Evolutionary conservation across 805 yeast species (phyloP).

Genomic region (Wickerhamomyces mucosus): DNA sequence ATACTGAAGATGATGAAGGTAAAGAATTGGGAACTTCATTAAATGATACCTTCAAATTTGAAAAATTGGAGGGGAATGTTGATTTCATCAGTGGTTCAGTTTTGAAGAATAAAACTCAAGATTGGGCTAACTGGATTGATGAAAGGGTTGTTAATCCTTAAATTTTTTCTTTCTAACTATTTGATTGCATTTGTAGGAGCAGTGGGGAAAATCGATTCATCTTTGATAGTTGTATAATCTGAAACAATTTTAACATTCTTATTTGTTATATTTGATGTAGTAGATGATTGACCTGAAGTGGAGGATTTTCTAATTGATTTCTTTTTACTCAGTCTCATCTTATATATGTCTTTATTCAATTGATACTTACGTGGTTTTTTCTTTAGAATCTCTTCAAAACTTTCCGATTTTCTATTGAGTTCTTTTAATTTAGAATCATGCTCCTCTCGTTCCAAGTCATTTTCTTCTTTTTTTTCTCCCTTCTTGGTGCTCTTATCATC

Average conservation of each 20-base stretch:
- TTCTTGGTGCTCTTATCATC: slow-evolving; percentile 6
- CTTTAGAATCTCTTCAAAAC: slow-evolving; percentile 14
- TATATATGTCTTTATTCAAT: slow-evolving; percentile 31
- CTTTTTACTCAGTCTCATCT: slow-evolving; percentile 25
- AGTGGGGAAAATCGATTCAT: slow-evolving; percentile 25
- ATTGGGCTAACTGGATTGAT: slow-evolving; percentile 75
- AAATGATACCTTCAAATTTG: slow-evolving; percentile 47
- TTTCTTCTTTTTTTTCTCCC: slow-evolving; percentile 10
- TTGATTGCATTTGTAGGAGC: slow-evolving; percentile 12
- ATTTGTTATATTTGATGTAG: not conserved
- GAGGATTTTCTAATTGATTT: slow-evolving; percentile 4
- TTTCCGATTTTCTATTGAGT: slow-evolving; percentile 3
- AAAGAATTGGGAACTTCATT: slow-evolving; percentile 36
- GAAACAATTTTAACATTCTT: slow-evolving; percentile 20
- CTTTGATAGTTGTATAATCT: slow-evolving; percentile 19
- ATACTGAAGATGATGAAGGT: slow-evolving; percentile 22
- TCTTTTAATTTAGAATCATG: slow-evolving; percentile 12
- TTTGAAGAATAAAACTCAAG: slow-evolving; percentile 38
- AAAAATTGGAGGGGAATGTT: slow-evolving; percentile 61
- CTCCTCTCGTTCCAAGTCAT: slow-evolving; percentile 2
- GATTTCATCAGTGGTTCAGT: slow-evolving; percentile 70
- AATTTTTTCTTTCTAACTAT: not conserved
- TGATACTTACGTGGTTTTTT: slow-evolving; percentile 26
- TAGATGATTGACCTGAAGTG: not conserved
- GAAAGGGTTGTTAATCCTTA: slow-evolving; percentile 54